Conservation (phyloP, 192 early-diverging fungal genomes). For the Umbelopsis isabellina region DNA sequence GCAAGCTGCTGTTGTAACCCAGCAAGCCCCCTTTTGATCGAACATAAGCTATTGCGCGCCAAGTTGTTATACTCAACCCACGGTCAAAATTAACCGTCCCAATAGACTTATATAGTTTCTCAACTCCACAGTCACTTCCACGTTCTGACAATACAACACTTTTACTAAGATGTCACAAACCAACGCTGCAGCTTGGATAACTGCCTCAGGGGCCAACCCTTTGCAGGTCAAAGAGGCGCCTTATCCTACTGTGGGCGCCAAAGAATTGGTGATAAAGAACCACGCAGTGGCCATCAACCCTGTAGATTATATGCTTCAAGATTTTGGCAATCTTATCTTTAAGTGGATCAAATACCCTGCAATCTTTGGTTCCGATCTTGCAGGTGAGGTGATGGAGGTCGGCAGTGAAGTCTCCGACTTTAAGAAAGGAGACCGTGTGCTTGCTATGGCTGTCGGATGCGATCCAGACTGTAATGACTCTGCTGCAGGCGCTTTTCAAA, state of each 20-base stretch:
- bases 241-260: background rate
- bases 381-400: conserved; percentile 2
- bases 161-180: too few species aligned
- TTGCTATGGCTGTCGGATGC: conserved; percentile 37
- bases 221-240: background rate
- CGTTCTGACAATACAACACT: too few species aligned
- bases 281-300: conserved; percentile 11
- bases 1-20: too few species aligned
- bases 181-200: background rate
- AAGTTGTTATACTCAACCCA: too few species aligned
- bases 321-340: too few species aligned
- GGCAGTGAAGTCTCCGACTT: conserved; percentile 37
- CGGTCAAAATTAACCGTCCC: too few species aligned
- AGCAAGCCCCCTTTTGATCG: too few species aligned
- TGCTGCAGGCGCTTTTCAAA: conserved; percentile 1
- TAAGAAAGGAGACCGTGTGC: conserved; percentile 56
- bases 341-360: background rate
- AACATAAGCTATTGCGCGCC: too few species aligned
- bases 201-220: background rate
- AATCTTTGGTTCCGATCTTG: conserved; percentile 5
- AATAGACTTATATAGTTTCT: too few species aligned
- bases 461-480: conserved; percentile 28
- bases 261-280: conserved; percentile 20
- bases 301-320: background rate
- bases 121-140: too few species aligned